Conservation (phyloP, 202 grass and related monocot genomes). For the Setaria italica region DNA sequence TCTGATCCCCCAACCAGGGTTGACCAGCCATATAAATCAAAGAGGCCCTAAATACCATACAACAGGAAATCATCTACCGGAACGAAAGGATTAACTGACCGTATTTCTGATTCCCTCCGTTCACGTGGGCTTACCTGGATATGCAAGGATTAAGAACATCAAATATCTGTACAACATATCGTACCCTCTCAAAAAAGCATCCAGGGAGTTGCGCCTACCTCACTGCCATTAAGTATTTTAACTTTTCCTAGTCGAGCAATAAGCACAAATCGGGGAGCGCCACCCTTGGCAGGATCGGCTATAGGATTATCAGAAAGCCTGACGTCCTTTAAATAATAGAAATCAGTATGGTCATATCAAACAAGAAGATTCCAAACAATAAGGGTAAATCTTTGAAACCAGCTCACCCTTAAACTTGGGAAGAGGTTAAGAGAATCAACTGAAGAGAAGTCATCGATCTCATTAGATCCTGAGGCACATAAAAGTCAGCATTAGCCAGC, state of each 20-base stretch:
- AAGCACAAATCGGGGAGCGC: conserved; percentile 82
- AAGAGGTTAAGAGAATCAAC: conserved; percentile 92
- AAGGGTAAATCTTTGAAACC: conserved; percentile 30
- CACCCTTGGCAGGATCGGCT: conserved; percentile 79
- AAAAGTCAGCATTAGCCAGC: conserved; percentile 35
- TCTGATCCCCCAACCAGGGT: conserved; percentile 7
- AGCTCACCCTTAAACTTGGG: conserved; percentile 80
- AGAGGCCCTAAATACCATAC: background rate
- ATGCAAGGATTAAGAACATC: conserved; percentile 26
- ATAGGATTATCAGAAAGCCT: conserved; percentile 98
- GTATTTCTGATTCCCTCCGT: conserved; percentile 93
- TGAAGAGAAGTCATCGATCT: conserved; percentile 77
- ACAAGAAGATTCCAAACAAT: conserved; percentile 15
- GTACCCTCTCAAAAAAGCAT: background rate
- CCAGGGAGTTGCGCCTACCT: conserved; percentile 55
- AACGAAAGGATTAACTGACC: conserved; percentile 61
- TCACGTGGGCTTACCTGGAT: conserved; percentile 82
- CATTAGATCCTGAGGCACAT: conserved; percentile 68
- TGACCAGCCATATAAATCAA: conserved; percentile 20
- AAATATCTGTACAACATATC: conserved; percentile 13
- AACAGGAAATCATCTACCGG: conserved; percentile 33
- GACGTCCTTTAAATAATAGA: conserved; percentile 71
- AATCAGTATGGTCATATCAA: conserved; percentile 34
- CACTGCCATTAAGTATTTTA: conserved; percentile 89
- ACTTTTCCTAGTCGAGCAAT: conserved; percentile 83